phyloP scores from a whole-genome alignment of 768 basidiomycete genomes.

The Obba rivulosa region DNA sequence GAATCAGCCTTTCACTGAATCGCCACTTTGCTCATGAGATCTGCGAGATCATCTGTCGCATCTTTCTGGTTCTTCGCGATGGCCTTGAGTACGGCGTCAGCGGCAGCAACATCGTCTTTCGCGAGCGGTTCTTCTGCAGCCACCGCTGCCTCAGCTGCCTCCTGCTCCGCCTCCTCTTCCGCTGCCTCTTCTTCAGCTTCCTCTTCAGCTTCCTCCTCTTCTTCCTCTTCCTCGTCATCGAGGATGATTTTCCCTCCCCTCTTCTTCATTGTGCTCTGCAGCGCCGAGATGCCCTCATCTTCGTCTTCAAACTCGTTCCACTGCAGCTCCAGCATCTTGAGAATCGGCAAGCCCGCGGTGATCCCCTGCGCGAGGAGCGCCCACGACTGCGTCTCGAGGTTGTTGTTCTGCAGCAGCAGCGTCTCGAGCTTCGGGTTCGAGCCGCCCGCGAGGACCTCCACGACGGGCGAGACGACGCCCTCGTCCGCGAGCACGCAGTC shows the following conservation, averaged over 20 bases:
- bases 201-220: conserved; percentile 60
- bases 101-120: conserved; percentile 25
- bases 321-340: conserved; percentile 78
- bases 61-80: conserved; percentile 22
- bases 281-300: conserved; percentile 52
- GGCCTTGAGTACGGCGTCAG: neutral
- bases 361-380: conserved; percentile 64
- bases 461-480: conserved; percentile 69
- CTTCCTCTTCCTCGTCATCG: conserved; percentile 78
- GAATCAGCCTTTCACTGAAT: conserved; percentile 10
- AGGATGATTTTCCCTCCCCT: conserved; percentile 64
- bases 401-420: conserved; percentile 88
- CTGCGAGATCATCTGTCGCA: conserved; percentile 54
- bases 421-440: conserved; percentile 69
- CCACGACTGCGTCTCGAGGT: conserved; percentile 70
- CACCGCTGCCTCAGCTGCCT: conserved; percentile 22
- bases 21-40: conserved; percentile 61
- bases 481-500: conserved; percentile 84
- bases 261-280: conserved; percentile 50
- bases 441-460: conserved; percentile 58
- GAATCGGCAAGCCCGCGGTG: conserved; percentile 44
- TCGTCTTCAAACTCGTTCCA: conserved; percentile 87
- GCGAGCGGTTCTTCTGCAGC: conserved; percentile 9
- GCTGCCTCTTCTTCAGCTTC: conserved; percentile 47
- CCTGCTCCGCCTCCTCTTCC: conserved; percentile 35